Conservation (phyloP, 495 filamentous ascomycete species). For the Cenococcum geophilum region DNA sequence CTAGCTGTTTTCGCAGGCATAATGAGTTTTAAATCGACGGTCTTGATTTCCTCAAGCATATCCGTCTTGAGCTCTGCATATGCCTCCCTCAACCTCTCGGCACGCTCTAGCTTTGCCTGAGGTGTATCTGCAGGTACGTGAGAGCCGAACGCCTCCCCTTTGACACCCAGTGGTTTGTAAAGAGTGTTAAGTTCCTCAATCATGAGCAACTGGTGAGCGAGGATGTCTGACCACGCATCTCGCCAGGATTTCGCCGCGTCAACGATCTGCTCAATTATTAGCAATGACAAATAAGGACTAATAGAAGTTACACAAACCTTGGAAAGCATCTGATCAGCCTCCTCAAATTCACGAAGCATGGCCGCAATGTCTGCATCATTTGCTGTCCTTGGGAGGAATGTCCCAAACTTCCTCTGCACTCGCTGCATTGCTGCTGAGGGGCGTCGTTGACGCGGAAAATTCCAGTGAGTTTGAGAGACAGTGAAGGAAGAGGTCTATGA, state of each 20-base stretch:
- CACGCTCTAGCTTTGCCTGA: slow-evolving; percentile 56
- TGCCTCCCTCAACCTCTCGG: slow-evolving; percentile 58
- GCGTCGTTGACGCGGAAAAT: neutral
- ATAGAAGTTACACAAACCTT: slow-evolving; percentile 46
- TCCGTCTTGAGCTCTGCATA: slow-evolving; percentile 73
- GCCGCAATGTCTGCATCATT: slow-evolving; percentile 74
- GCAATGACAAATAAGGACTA: slow-evolving; percentile 11
- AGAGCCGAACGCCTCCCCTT: slow-evolving; percentile 44
- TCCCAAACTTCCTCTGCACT: slow-evolving; percentile 69
- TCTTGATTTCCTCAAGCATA: slow-evolving; percentile 63
- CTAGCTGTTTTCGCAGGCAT: slow-evolving; percentile 67
- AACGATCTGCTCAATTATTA: slow-evolving; percentile 55
- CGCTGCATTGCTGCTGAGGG: slow-evolving; percentile 60
- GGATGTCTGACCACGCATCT: slow-evolving; percentile 74
- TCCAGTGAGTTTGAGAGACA: neutral
- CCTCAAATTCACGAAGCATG: slow-evolving; percentile 75
- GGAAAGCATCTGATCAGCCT: slow-evolving; percentile 70
- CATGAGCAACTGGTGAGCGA: slow-evolving; percentile 63
- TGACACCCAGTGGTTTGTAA: slow-evolving; percentile 71
- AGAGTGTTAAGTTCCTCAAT: slow-evolving; percentile 67
- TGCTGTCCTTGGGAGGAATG: slow-evolving; percentile 60
- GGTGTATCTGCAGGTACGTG: slow-evolving; percentile 57
- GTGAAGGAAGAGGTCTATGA: neutral
- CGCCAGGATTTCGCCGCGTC: slow-evolving; percentile 77
- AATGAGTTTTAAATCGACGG: slow-evolving; percentile 68